These are phyloP conservation scores for Dothideomycetes sp. DNA, from an alignment of 2,329 filamentous ascomycete genomes.

Conservation along the genomic window DNA sequence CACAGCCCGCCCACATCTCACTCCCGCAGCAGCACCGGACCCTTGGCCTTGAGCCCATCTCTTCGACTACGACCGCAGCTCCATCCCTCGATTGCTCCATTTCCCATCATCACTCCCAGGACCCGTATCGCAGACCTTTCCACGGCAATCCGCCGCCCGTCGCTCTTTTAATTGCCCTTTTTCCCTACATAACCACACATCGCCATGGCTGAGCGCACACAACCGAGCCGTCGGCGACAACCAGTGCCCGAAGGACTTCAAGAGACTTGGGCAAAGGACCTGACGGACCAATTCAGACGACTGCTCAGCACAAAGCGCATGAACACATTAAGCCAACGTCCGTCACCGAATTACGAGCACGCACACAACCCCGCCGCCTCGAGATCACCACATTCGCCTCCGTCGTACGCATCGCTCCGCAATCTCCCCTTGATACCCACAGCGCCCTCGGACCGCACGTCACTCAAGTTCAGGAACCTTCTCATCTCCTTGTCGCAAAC, in stretches of 20 bases:
- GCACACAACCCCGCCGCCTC: not conserved
- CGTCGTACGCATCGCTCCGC: conserved; percentile 47
- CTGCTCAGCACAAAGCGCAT: conserved; percentile 77
- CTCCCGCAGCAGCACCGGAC: no score
- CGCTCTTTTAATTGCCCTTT: not conserved
- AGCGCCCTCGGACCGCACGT: conserved; percentile 48
- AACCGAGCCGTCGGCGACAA: conserved; percentile 2
- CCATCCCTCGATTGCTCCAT: no score
- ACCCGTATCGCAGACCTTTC: no score
- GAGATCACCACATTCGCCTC: conserved; percentile 25
- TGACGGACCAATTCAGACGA: conserved; percentile 77
- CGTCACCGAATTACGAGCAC: not conserved
- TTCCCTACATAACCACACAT: not conserved
- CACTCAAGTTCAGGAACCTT: conserved; percentile 50
- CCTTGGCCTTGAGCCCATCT: no score
- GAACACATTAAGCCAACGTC: conserved; percentile 50
- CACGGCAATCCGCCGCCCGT: not conserved
- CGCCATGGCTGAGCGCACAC: conserved; percentile 5
- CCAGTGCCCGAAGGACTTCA: conserved; percentile 12
- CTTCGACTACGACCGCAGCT: no score
- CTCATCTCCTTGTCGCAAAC: conserved; percentile 78
- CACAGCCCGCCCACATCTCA: no score
- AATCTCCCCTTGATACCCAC: conserved; percentile 63
- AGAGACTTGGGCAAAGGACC: conserved; percentile 65
- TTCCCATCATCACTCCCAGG: no score